phyloP scores from a whole-genome alignment of 179 eudicot genomes.

The Corrigiola litoralis region DNA sequence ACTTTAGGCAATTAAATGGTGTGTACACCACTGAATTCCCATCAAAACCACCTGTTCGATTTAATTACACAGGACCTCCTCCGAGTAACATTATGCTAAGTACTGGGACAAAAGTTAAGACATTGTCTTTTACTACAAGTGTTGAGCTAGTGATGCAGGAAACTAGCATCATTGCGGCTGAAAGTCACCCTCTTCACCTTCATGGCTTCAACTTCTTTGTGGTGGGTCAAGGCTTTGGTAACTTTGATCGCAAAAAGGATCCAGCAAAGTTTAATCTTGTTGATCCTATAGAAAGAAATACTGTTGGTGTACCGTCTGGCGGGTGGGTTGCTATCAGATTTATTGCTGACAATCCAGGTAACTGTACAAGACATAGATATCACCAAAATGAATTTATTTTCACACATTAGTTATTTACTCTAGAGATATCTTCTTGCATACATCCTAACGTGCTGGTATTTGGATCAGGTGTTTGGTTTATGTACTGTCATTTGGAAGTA shows the following conservation, averaged over 20 bases:
- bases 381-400: background rate
- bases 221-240: conserved; percentile 54
- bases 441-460: background rate
- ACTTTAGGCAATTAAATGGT: conserved; percentile 33
- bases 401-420: background rate
- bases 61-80: conserved; percentile 46
- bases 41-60: conserved; percentile 25
- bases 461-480: conserved; percentile 48
- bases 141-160: conserved; percentile 58
- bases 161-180: conserved; percentile 57
- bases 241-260: conserved; percentile 38
- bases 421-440: background rate
- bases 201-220: conserved; percentile 62
- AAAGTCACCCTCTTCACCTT: conserved; percentile 53
- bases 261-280: conserved; percentile 45
- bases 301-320: conserved; percentile 54
- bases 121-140: conserved; percentile 36
- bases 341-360: conserved; percentile 57
- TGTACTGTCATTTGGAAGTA: conserved; percentile 69
- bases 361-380: background rate
- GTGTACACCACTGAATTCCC: conserved; percentile 41
- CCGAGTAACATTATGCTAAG: conserved; percentile 39
- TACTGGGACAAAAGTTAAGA: conserved; percentile 38
- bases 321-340: conserved; percentile 65
- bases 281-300: conserved; percentile 56